Evolutionary conservation across 2,329 filamentous ascomycete genomes (phyloP), one percentile per base, ranked within the genome.

Genomic region (Pestalotiopsis sp.): DNA sequence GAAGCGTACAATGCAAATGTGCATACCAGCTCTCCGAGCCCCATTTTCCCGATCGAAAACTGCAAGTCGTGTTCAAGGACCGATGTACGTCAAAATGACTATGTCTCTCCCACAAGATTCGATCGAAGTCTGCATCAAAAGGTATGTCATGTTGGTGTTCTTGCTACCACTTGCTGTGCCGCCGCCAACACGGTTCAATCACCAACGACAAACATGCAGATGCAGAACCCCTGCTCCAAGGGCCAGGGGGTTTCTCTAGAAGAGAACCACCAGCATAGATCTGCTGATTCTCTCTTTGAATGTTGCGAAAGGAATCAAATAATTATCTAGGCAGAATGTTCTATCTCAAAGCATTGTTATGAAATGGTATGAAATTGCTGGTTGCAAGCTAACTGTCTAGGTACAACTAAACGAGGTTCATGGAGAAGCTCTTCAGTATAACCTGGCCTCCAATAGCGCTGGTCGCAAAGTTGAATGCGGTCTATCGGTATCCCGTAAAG

Each of bases 381-480:
- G 26, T 35, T 35, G 6, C 30, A 9, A 35, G 7, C 30, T 9
- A 9, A 35, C 1, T 35, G 7, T 35, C 30, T 35, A 35, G 6
- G 30, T 5, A 9, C 7, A 9, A 35, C n/a, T 52, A 52, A 52
- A 52, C 44, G 6, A n/a, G 17, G 17, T 64, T 39, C 61, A 64
- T 64, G 7, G 66, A 68, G 14, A 72, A 72, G 39, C 48, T 64
- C 9, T 63, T 66, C n/a, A 77, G 68, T 10, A 59, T 66, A 1
- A 77, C 73, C 17, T 68, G 68, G 1, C 83, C 83, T 0, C 82
- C 82, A 11, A 83, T 70, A 0, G 71, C 73, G 61, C 74, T 76
- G 6, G 82, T 84, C 0, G 82, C 83, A 73, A 76, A 82, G 70
- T 84, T 84, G 69, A 85, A 85, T n/a, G 83, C 79, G 0, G 78